Evolutionary conservation across 441 rosid species (phyloP), one percentile per base, ranked within the genome.

Genomic region (Eutrema salsugineum): DNA sequence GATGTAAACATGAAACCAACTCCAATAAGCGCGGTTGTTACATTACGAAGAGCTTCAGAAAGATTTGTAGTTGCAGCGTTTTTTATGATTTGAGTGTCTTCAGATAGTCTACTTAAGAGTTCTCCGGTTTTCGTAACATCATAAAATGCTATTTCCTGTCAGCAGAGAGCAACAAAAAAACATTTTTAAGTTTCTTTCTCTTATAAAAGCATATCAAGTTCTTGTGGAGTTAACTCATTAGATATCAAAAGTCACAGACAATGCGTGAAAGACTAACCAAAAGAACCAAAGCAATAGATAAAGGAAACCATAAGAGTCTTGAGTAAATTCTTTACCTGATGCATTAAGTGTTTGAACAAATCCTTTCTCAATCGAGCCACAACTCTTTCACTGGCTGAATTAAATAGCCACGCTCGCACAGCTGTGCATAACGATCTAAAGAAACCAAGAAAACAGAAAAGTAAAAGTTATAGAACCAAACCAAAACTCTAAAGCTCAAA

Each of bases 41-140:
- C 70, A 71, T 87, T 90, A 19, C 91, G 85, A 28, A 94, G 93
- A 16, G 98, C 93, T 87, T 94, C 97, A 14, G 97, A 92, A 66
- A 94, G 98, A 84, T 92, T 94, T 32, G 96, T 84, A 7, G 99
- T 94, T 66, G 99, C 99, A 68, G 98, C 99, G 83, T 88, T 94
- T 77, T 94, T 91, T 38, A 94, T 94, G 66, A 94, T 86, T 77
- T 94, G 99, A 0, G 99, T 94, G 75, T 94, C 97, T 81, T 94
- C 97, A 0, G 97, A 91, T 55, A 94, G 83, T 78, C 99, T 85
- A 78, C 97, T 94, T 46, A 94, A 84, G 70, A 94, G 91, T 76
- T 94, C 99, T 63, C 99, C 99, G 5, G 97, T 94, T 78, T 94
- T 79, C 19, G 97, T 90, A 40, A 91, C 93, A 83, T 90, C 96